Conservation (phyloP, 306 rosid genomes). For the Morella rubra region DNA sequence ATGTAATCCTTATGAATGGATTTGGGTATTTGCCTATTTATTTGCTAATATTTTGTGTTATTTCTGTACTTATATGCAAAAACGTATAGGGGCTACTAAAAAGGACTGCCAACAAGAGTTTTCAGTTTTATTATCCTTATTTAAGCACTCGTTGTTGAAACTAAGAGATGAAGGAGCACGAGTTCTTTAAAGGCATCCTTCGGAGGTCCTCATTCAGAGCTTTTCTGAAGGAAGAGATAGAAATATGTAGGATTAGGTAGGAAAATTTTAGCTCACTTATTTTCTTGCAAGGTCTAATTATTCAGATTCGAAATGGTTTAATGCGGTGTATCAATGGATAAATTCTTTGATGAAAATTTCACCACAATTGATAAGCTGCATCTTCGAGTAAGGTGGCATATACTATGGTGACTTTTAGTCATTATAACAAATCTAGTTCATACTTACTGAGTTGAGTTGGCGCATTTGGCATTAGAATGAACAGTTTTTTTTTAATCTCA, state of each 20-base stretch:
- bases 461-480: background rate
- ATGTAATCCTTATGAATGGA: background rate
- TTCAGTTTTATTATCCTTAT: background rate
- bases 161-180: background rate
- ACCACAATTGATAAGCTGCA: too few relatives aligned
- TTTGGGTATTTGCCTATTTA: background rate
- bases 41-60: background rate
- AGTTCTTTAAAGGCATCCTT: too few relatives aligned
- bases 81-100: background rate
- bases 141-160: too few relatives aligned
- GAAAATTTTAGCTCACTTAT: too few relatives aligned
- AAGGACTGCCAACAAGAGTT: background rate
- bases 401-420: too few relatives aligned
- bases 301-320: background rate
- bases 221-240: background rate
- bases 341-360: background rate
- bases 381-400: too few relatives aligned
- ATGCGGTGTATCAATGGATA: background rate
- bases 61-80: background rate
- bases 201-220: background rate
- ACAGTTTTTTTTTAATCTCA: background rate
- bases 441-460: background rate
- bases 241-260: too few relatives aligned
- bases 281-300: too few relatives aligned
- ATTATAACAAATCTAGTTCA: background rate